These are phyloP conservation scores for Pterula multifida DNA, from an alignment of 1,284 basidiomycete genomes.

Conservation along the genomic window DNA sequence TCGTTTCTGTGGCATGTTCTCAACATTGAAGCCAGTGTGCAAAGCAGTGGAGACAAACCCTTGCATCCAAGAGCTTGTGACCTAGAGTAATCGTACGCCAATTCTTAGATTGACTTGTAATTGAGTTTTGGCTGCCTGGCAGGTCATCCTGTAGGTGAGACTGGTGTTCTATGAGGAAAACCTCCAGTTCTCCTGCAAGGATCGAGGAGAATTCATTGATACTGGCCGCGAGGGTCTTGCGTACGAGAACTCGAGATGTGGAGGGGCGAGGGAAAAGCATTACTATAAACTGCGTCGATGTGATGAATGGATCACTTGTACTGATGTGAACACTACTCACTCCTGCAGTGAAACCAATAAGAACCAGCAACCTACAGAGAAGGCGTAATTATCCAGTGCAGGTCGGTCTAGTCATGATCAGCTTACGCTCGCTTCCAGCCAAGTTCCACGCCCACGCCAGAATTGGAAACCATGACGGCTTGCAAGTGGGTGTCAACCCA, in stretches of 20 bases:
- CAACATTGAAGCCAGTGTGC: neutral
- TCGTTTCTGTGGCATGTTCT: constrained; percentile 15
- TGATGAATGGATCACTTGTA: neutral
- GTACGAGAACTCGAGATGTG: constrained; percentile 26
- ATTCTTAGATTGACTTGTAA: neutral
- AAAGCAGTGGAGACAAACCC: constrained; percentile 19
- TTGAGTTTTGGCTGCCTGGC: neutral
- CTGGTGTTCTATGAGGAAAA: constrained; percentile 27
- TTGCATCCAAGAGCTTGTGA: constrained; percentile 19
- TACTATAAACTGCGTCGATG: constrained; percentile 21
- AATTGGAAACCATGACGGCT: constrained; percentile 14
- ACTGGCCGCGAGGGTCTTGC: constrained; percentile 24
- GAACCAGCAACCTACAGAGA: constrained; percentile 22
- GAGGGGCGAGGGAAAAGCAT: constrained; percentile 31
- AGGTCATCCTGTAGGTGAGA: constrained; percentile 11
- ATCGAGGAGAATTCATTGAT: constrained; percentile 21
- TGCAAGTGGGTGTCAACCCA: constrained; percentile 24
- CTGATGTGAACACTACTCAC: constrained; percentile 15
- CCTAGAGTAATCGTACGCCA: constrained; percentile 2
- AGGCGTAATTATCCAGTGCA: too few relatives aligned
- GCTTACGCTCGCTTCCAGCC: constrained; percentile 26
- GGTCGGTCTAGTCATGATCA: too few relatives aligned
- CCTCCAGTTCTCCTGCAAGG: constrained; percentile 27
- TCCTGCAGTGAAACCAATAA: constrained; percentile 29
- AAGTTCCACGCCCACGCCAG: constrained; percentile 22